Evolutionary conservation across 192 early-diverging fungal species (phyloP).

Genomic region (Entrophospora sp.): DNA sequence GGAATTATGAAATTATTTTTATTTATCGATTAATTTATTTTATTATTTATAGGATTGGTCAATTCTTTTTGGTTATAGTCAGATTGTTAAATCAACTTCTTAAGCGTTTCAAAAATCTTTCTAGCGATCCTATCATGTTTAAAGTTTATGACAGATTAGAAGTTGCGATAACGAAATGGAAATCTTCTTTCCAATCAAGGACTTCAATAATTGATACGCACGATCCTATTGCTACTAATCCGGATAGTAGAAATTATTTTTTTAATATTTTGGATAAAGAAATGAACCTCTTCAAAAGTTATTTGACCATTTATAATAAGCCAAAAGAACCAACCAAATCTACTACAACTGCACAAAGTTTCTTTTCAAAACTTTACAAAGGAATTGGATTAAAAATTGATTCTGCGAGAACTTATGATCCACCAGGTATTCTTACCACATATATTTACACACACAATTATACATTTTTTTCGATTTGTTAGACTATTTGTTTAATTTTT

Average conservation of each 20-base stretch:
- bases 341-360: too few relatives aligned
- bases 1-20: background rate
- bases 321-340: too few relatives aligned
- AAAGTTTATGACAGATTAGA: background rate
- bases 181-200: constrained; percentile 8
- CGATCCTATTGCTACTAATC: background rate
- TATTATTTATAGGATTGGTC: background rate
- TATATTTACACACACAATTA: background rate
- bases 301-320: too few relatives aligned
- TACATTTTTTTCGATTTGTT: too few relatives aligned
- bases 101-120: constrained; percentile 24
- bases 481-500: too few relatives aligned
- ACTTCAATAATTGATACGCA: background rate
- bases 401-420: background rate
- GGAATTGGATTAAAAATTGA: too few relatives aligned
- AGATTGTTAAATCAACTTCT: constrained; percentile 29
- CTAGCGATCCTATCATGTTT: background rate
- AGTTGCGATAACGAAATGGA: constrained; percentile 1
- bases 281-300: too few relatives aligned
- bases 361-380: too few relatives aligned
- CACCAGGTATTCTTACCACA: background rate
- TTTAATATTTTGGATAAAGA: constrained; percentile 7
- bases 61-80: constrained; percentile 26
- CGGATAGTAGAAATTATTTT: background rate
- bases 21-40: background rate